phyloP scores from a whole-genome alignment of 306 rosid genomes.

The Vicia villosa region DNA sequence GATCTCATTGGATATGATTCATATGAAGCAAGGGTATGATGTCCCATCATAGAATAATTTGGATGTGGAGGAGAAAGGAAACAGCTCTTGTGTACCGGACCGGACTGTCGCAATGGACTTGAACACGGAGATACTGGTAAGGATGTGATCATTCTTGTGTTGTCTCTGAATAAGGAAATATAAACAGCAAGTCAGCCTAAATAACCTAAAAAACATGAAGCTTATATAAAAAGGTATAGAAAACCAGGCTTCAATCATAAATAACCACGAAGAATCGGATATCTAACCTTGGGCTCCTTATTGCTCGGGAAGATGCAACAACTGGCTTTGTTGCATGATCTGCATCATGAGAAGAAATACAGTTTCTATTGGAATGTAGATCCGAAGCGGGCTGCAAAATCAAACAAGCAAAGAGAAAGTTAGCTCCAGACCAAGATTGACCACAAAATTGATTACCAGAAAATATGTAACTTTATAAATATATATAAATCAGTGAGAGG shows the following conservation, averaged over 20 bases:
- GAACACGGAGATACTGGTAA: constrained; percentile 91
- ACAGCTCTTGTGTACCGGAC: constrained; percentile 60
- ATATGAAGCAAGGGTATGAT: constrained; percentile 52
- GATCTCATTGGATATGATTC: constrained; percentile 59
- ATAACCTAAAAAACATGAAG: neutral
- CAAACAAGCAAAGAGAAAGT: constrained; percentile 7
- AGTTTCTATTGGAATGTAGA: constrained; percentile 34
- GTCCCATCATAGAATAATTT: constrained; percentile 54
- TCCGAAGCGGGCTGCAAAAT: constrained; percentile 44
- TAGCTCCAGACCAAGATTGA: constrained; percentile 22
- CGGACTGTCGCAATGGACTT: constrained; percentile 75
- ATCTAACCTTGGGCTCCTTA: constrained; percentile 45
- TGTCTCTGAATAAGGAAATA: constrained; percentile 58
- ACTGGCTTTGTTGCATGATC: constrained; percentile 43
- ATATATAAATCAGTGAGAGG: neutral
- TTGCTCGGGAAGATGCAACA: constrained; percentile 37
- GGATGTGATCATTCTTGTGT: constrained; percentile 66
- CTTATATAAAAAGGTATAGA: constrained; percentile 5
- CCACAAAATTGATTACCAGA: constrained; percentile 12
- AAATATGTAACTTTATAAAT: constrained; percentile 8
- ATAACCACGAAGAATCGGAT: neutral
- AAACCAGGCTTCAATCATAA: constrained; percentile 1
- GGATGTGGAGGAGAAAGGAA: constrained; percentile 86
- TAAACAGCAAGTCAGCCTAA: constrained; percentile 8
- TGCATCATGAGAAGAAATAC: constrained; percentile 38